Percentiles rank a stretch among this genome's conserved stretches.
Evolutionary conservation across 805 yeast species (phyloP).

Genomic region (Saturnispora serradocipensis): DNA sequence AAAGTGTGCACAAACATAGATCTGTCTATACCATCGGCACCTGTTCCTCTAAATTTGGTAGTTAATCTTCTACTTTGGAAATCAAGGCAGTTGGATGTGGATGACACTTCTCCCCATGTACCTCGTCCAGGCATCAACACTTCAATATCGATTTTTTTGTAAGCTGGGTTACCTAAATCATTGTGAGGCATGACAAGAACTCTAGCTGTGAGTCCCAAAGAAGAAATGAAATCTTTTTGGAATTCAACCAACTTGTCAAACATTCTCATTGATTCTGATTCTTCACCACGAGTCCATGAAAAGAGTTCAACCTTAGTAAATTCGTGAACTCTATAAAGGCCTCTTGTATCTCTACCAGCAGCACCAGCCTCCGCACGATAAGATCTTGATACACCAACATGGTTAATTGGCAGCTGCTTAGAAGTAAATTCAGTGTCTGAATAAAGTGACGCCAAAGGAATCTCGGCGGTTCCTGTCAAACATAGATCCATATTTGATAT

Average conservation of each 20-base stretch:
- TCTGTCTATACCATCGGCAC: constrained; percentile 23
- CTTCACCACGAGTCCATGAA: constrained; percentile 47
- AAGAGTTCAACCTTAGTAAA: constrained; percentile 92
- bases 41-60: constrained; percentile 41
- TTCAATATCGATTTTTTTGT: constrained; percentile 85
- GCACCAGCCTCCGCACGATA: constrained; percentile 98
- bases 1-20: constrained; percentile 62
- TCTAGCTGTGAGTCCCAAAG: constrained; percentile 71
- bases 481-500: constrained; percentile 44
- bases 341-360: constrained; percentile 85
- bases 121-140: constrained; percentile 98
- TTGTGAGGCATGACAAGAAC: constrained; percentile 82
- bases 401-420: constrained; percentile 42
- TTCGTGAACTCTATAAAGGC: constrained; percentile 91
- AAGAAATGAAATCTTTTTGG: constrained; percentile 55
- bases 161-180: constrained; percentile 92
- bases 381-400: constrained; percentile 77
- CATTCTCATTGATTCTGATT: constrained; percentile 32
- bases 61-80: constrained; percentile 80
- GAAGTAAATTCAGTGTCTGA: constrained; percentile 32
- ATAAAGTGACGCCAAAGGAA: constrained; percentile 77
- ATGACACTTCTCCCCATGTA: constrained; percentile 83
- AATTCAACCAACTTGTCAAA: constrained; percentile 52
- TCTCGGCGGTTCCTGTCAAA: constrained; percentile 91
- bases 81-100: constrained; percentile 87